Evolutionary conservation across 1,284 basidiomycete species (phyloP).

Genomic region (Rhodotorula sp.): DNA sequence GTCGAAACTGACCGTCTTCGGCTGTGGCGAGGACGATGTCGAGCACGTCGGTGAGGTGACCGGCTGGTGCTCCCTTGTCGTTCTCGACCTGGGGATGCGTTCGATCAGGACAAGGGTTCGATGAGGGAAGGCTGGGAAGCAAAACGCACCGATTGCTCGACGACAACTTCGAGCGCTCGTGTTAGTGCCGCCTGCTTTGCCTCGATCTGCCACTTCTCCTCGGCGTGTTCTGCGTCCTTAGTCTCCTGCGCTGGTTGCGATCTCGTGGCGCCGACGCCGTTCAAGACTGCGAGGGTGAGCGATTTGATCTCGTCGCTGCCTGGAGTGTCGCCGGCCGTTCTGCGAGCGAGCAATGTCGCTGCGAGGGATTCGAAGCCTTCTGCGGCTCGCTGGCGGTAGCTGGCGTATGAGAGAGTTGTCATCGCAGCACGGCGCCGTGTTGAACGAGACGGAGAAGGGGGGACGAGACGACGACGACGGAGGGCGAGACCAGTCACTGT

Average conservation of each 20-base stretch:
- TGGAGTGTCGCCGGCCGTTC: not conserved
- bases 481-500: too few species aligned
- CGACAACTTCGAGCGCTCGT: conserved; percentile 30
- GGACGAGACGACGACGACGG: too few species aligned
- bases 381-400: not conserved
- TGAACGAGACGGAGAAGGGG: too few species aligned
- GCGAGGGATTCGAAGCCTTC: not conserved
- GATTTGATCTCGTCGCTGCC: not conserved
- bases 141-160: conserved; percentile 24
- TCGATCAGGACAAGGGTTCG: not conserved
- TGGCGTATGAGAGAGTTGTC: not conserved
- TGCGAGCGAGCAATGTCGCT: not conserved
- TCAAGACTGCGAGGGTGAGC: not conserved
- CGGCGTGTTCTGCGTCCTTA: not conserved
- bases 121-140: not conserved
- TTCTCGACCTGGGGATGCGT: conserved; percentile 5
- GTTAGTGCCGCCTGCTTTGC: conserved; percentile 16
- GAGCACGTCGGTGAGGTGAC: conserved; percentile 51
- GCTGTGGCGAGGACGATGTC: conserved; percentile 70
- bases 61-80: conserved; percentile 2
- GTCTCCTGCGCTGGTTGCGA: not conserved
- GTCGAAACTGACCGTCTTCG: conserved; percentile 61
- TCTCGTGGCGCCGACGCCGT: not conserved
- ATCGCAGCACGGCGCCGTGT: too few species aligned
- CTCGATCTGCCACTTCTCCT: conserved; percentile 16